phyloP scores from a whole-genome alignment of 2,329 filamentous ascomycete genomes.

The Cordyceps farinosa region DNA sequence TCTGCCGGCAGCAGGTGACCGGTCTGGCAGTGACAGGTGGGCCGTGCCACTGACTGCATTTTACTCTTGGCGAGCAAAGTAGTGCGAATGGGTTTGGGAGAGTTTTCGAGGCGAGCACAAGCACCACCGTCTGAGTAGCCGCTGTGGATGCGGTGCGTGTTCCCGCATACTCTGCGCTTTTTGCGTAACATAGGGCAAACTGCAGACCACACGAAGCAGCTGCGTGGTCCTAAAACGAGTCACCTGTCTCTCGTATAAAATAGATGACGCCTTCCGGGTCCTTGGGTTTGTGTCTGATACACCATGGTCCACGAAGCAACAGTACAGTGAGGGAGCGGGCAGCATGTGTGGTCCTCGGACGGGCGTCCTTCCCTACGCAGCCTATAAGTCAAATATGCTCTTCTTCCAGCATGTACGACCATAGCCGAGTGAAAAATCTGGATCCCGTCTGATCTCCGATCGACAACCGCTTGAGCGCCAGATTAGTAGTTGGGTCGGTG shows the following conservation, averaged over 20 bases:
- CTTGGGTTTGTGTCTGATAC: neutral
- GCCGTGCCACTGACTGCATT: neutral
- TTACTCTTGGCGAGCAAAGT: neutral
- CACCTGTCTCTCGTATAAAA: neutral
- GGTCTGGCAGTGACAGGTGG: conserved; percentile 3
- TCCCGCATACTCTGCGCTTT: neutral
- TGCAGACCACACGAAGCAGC: neutral
- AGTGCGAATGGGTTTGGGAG: neutral
- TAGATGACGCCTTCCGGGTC: neutral
- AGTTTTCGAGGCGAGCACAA: neutral
- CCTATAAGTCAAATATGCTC: neutral
- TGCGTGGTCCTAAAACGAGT: neutral
- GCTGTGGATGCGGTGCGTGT: conserved; percentile 1
- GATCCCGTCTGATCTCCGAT: conserved; percentile 16
- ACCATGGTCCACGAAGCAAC: neutral
- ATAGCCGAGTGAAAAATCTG: conserved; percentile 14
- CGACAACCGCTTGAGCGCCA: conserved; percentile 16
- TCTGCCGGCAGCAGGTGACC: neutral
- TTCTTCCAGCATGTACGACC: neutral
- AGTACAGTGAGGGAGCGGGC: neutral
- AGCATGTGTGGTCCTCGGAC: neutral
- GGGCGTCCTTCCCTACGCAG: neutral
- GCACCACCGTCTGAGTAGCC: neutral
- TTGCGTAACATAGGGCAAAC: neutral
- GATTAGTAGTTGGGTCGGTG: conserved; percentile 18